These are phyloP conservation scores for Seiridium cupressi DNA, from an alignment of 2,329 filamentous ascomycete species.

Conservation along the genomic window DNA sequence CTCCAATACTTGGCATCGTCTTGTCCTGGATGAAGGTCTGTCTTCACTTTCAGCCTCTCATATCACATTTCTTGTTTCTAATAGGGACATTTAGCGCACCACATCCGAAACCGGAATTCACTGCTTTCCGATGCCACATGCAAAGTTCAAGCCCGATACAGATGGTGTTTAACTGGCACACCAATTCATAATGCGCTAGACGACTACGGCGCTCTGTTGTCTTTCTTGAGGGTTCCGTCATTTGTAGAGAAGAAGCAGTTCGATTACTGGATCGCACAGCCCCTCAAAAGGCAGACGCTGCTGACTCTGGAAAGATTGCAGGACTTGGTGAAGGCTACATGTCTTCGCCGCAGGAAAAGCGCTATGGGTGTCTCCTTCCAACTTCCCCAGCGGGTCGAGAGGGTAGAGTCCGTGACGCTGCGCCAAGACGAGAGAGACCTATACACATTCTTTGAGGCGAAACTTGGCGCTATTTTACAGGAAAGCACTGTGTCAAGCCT, in stretches of 20 bases:
- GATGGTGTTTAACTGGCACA: slow-evolving; percentile 40
- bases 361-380: slow-evolving; percentile 7
- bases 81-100: slow-evolving; percentile 27
- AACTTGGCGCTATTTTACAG: neutral
- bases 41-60: neutral
- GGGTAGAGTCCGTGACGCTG: slow-evolving; percentile 13
- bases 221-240: slow-evolving; percentile 27
- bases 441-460: slow-evolving; percentile 21
- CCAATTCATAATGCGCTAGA: slow-evolving; percentile 39
- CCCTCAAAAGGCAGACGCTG: slow-evolving; percentile 14
- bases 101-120: slow-evolving; percentile 30
- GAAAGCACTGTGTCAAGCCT: too few species aligned
- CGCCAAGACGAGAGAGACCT: neutral
- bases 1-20: neutral
- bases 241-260: slow-evolving; percentile 11
- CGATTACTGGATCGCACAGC: slow-evolving; percentile 17
- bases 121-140: slow-evolving; percentile 26
- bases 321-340: slow-evolving; percentile 23
- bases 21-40: slow-evolving; percentile 37
- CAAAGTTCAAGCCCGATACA: slow-evolving; percentile 19
- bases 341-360: slow-evolving; percentile 25
- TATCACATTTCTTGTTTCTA: neutral
- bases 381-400: slow-evolving; percentile 14
- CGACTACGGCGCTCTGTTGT: slow-evolving; percentile 34
- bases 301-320: slow-evolving; percentile 17